Conservation (phyloP, 495 filamentous ascomycete genomes). For the Podospora didyma region DNA sequence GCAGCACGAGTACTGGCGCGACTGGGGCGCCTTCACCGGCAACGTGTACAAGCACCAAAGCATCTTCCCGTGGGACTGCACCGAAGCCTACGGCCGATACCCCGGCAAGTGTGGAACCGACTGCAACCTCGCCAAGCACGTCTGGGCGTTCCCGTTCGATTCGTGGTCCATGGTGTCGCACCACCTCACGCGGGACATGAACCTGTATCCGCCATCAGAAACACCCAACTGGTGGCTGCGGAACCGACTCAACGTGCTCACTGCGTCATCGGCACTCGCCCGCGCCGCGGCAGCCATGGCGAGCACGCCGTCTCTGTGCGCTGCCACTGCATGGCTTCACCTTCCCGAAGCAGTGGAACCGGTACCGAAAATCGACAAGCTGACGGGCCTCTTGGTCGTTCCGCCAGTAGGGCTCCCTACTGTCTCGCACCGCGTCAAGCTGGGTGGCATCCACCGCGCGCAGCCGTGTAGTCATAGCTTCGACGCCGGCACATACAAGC, state of each 20-base stretch:
- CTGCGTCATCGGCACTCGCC: background rate
- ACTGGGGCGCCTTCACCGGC: slow-evolving; percentile 39
- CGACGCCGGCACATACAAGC: slow-evolving; percentile 24
- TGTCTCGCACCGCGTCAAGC: slow-evolving; percentile 20
- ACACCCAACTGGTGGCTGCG: background rate
- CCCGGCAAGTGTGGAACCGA: slow-evolving; percentile 28
- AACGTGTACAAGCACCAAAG: slow-evolving; percentile 33
- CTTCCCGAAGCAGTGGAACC: background rate
- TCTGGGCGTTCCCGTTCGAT: slow-evolving; percentile 45
- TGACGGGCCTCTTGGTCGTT: background rate
- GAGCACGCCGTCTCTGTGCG: background rate
- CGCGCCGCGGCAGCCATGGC: background rate
- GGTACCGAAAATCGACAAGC: too few relatives aligned
- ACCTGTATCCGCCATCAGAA: background rate
- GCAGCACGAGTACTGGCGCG: slow-evolving; percentile 39
- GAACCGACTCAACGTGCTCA: background rate
- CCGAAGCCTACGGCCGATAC: slow-evolving; percentile 36
- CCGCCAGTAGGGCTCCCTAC: background rate
- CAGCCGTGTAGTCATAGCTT: slow-evolving; percentile 38
- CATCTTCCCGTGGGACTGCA: slow-evolving; percentile 45
- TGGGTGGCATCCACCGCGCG: slow-evolving; percentile 43
- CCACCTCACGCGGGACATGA: background rate
- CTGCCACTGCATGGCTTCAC: background rate
- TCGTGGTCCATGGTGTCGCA: slow-evolving; percentile 31
- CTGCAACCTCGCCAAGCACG: slow-evolving; percentile 41